A percentile compares a stretch with the other conserved stretches of the same genome.
Evolutionary conservation across 2,329 filamentous ascomycete species (phyloP).

Genomic region (Simplicillium sp.): DNA sequence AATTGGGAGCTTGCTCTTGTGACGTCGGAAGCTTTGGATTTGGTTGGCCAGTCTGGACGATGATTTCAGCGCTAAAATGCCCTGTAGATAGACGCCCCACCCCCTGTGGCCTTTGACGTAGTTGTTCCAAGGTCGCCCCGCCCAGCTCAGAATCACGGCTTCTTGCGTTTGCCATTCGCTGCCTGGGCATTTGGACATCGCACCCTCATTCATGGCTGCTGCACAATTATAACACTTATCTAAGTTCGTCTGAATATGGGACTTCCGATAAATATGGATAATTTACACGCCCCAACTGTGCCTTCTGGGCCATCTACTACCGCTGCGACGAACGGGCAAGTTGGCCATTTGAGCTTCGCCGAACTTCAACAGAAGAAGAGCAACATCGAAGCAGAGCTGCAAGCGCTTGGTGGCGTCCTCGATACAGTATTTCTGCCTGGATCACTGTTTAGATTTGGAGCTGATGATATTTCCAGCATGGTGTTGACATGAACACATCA

Average conservation of each 20-base stretch:
- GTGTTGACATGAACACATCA: constrained; percentile 83
- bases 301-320: constrained; percentile 67
- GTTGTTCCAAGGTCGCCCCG: neutral
- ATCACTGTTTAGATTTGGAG: neutral
- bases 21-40: no score
- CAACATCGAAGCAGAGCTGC: constrained; percentile 75
- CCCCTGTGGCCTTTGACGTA: no score
- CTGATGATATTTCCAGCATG: constrained; percentile 51
- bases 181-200: no score
- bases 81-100: no score
- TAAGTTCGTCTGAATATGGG: no score
- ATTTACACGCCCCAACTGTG: constrained; percentile 48
- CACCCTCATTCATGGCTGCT: no score
- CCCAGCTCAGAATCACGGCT: constrained; percentile 14
- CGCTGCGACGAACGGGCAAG: constrained; percentile 48
- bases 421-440: constrained; percentile 56
- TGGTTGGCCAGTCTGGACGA: no score
- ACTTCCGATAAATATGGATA: constrained; percentile 31
- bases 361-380: constrained; percentile 83
- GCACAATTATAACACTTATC: no score
- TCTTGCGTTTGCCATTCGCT: constrained; percentile 15
- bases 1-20: no score
- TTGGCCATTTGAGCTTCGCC: constrained; percentile 57
- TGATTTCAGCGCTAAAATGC: no score
- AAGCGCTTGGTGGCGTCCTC: constrained; percentile 75